phyloP scores from a whole-genome alignment of 2,329 filamentous ascomycete genomes.

The Cercospora berteroae region DNA sequence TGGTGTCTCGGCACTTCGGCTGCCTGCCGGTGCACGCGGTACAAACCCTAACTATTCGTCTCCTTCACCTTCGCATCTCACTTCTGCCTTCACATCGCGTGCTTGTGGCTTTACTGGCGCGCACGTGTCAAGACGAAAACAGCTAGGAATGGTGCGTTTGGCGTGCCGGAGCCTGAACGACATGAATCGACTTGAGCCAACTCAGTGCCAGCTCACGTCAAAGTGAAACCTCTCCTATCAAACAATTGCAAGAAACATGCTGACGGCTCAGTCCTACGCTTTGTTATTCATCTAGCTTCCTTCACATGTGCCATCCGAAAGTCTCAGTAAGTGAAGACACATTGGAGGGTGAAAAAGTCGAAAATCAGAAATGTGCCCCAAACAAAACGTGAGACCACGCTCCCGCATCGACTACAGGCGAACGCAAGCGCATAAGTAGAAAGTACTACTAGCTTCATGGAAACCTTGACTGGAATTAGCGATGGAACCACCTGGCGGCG shows the following conservation, averaged over 20 bases:
- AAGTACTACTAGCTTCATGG: neutral
- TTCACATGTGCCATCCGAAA: neutral
- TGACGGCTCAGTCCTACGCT: neutral
- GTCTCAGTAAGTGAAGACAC: neutral
- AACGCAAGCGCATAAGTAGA: neutral
- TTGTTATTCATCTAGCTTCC: neutral
- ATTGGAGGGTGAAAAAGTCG: neutral
- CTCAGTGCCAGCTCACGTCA: conserved; percentile 2
- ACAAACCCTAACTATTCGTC: neutral
- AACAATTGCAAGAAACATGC: neutral
- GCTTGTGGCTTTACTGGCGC: neutral
- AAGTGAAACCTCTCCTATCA: conserved; percentile 4
- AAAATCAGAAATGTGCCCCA: neutral
- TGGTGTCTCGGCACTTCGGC: conserved; percentile 7
- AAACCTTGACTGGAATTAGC: neutral
- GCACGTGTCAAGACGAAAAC: neutral
- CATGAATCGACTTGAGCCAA: neutral
- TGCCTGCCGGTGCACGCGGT: conserved; percentile 1
- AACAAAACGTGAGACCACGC: neutral
- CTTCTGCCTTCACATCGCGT: neutral
- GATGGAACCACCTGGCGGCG: neutral
- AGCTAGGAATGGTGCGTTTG: neutral
- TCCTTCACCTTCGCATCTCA: neutral
- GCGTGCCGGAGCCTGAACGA: neutral
- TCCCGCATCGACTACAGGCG: neutral